Conservation (phyloP, 116 monocot species). For the Trichopus zeylanicus region DNA sequence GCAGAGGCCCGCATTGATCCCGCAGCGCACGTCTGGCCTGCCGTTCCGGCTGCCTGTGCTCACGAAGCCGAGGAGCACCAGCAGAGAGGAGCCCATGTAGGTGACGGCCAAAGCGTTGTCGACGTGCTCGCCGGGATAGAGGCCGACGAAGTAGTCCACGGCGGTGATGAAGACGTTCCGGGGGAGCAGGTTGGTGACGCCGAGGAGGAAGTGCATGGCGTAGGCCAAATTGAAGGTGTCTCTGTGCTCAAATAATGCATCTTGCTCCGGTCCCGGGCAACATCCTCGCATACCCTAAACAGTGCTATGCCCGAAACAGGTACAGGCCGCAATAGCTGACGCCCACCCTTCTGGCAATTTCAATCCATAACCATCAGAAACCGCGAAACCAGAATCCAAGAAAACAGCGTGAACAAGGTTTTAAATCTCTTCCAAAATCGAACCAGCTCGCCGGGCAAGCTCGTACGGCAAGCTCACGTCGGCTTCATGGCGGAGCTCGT, state of each 20-base stretch:
- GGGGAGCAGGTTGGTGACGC: neutral
- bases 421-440: too few species aligned
- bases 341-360: slow-evolving; percentile 34
- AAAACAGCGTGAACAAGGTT: slow-evolving; percentile 59
- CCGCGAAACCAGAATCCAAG: slow-evolving; percentile 50
- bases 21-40: neutral
- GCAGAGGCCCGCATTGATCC: neutral
- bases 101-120: slow-evolving; percentile 7
- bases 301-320: too few species aligned
- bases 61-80: neutral
- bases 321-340: neutral
- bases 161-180: slow-evolving; percentile 7
- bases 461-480: too few species aligned
- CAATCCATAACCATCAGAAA: neutral
- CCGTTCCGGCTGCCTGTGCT: neutral
- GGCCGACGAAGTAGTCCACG: neutral
- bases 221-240: neutral
- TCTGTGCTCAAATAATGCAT: neutral
- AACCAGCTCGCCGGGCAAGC: too few species aligned
- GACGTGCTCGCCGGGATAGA: slow-evolving; percentile 5
- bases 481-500: too few species aligned
- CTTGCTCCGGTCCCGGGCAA: too few species aligned
- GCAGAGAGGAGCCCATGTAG: neutral
- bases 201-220: slow-evolving; percentile 2
- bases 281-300: too few species aligned